Percentiles rank a stretch among this genome's conserved stretches.
Conservation (phyloP, 2,329 filamentous ascomycete genomes). For the Lecanicillium sp. region DNA sequence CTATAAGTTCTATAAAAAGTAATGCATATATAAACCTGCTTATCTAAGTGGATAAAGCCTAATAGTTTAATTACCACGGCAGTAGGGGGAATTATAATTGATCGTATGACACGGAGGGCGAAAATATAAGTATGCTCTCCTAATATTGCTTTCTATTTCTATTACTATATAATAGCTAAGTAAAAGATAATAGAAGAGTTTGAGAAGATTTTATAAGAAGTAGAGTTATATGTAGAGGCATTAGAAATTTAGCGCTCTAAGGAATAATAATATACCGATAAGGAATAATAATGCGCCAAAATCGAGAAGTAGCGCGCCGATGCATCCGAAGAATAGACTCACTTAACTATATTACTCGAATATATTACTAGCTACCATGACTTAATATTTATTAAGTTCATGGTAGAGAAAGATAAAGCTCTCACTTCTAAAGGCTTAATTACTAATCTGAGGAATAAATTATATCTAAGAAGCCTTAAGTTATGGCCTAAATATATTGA, state of each 20-base stretch:
- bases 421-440: constrained; percentile 23
- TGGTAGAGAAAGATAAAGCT: constrained; percentile 20
- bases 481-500: constrained; percentile 26
- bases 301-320: constrained; percentile 16
- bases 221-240: background rate
- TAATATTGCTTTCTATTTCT: no score
- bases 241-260: background rate
- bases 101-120: no score
- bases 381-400: constrained; percentile 21
- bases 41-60: no score
- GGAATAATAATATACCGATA: constrained; percentile 9
- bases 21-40: no score
- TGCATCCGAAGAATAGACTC: constrained; percentile 19
- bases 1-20: no score
- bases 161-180: no score
- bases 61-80: no score
- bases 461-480: constrained; percentile 23
- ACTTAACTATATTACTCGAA: constrained; percentile 25
- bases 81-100: no score
- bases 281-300: constrained; percentile 11
- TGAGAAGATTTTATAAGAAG: background rate
- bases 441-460: constrained; percentile 25
- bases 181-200: background rate
- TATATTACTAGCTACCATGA: constrained; percentile 26
- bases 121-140: no score